Conservation (phyloP, 768 basidiomycete genomes). For the Mrakia frigida region DNA sequence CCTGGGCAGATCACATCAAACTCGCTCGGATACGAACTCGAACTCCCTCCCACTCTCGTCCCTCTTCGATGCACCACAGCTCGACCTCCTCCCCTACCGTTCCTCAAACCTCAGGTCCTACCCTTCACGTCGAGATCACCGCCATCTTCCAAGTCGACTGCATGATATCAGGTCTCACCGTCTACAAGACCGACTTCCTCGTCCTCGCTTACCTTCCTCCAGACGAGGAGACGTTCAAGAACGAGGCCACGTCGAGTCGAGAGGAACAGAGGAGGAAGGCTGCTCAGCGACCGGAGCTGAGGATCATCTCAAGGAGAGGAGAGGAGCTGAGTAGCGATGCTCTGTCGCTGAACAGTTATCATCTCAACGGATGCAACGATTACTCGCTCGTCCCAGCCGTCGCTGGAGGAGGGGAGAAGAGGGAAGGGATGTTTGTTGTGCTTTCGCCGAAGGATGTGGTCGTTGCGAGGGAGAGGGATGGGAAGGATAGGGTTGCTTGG, state of each 20-base stretch:
- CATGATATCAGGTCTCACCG: constrained; percentile 86
- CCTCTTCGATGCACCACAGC: constrained; percentile 34
- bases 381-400: constrained; percentile 61
- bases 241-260: constrained; percentile 66
- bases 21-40: constrained; percentile 61
- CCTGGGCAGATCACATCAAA: constrained; percentile 82
- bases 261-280: constrained; percentile 70
- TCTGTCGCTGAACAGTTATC: constrained; percentile 68
- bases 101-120: constrained; percentile 45
- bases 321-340: constrained; percentile 85
- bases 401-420: constrained; percentile 15
- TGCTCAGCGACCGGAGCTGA: constrained; percentile 87
- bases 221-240: constrained; percentile 55
- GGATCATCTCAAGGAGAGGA: constrained; percentile 80
- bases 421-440: constrained; percentile 64
- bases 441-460: constrained; percentile 82
- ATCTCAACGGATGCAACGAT: constrained; percentile 75
- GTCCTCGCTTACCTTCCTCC: constrained; percentile 81
- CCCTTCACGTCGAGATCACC: constrained; percentile 76
- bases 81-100: neutral
- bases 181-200: constrained; percentile 62
- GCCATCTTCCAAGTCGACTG: constrained; percentile 89
- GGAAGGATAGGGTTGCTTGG: constrained; percentile 86
- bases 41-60: constrained; percentile 29
- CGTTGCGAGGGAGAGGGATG: constrained; percentile 78